Conservation (phyloP, 2,329 filamentous ascomycete genomes). For the Chaetothyriales sp. region DNA sequence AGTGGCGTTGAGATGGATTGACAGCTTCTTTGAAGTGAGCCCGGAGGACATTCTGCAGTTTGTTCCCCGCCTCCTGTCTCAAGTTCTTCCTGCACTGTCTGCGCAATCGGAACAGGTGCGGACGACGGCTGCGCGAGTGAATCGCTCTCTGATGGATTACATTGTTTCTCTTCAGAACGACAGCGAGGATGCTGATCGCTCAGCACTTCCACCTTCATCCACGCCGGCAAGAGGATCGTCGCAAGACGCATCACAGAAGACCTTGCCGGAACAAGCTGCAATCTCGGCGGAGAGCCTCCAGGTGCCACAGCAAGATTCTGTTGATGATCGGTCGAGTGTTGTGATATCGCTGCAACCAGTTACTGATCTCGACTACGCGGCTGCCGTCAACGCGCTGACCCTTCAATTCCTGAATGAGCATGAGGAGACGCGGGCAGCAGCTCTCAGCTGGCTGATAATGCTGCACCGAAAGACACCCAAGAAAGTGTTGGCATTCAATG, state of each 20-base stretch:
- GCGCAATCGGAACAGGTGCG: conserved; percentile 82
- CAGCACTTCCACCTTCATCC: conserved; percentile 20
- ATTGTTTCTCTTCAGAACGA: conserved; percentile 83
- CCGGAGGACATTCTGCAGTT: conserved; percentile 93
- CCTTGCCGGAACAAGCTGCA: conserved; percentile 4
- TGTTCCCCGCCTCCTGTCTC: conserved; percentile 78
- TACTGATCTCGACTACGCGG: conserved; percentile 80
- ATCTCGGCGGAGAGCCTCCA: conserved; percentile 32
- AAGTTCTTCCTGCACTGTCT: conserved; percentile 86
- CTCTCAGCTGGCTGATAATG: conserved; percentile 95
- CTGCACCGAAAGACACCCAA: conserved; percentile 86
- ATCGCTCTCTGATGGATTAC: conserved; percentile 82
- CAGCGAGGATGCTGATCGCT: conserved; percentile 24
- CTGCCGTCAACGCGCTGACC: conserved; percentile 84
- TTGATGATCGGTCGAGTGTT: neutral
- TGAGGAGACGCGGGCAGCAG: conserved; percentile 86
- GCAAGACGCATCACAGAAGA: conserved; percentile 28
- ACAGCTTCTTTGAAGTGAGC: conserved; percentile 91
- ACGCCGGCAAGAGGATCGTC: conserved; percentile 10
- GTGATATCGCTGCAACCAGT: conserved; percentile 29
- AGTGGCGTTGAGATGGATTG: conserved; percentile 87
- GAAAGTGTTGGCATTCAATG: conserved; percentile 89
- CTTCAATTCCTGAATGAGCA: conserved; percentile 92
- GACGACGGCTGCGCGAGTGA: conserved; percentile 76
- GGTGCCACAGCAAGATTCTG: conserved; percentile 21